These are phyloP conservation scores for Syzygium aqueum DNA, from an alignment of 345 rosid genomes.

Conservation along the genomic window DNA sequence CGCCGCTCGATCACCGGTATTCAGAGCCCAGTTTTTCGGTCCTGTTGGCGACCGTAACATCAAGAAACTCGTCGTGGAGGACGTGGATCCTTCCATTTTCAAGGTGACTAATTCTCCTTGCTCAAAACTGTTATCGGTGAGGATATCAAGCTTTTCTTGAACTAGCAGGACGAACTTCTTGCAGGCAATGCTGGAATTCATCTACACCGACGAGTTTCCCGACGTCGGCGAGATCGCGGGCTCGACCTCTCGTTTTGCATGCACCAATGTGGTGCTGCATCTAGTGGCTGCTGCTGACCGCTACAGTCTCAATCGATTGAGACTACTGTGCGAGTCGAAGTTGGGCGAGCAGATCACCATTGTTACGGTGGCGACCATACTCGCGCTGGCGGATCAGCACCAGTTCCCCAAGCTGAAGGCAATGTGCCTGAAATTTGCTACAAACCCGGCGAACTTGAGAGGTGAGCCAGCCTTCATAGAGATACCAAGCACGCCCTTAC, in stretches of 20 bases:
- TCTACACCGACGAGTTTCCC: conserved; percentile 75
- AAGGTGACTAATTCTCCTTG: conserved; percentile 39
- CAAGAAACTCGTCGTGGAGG: conserved; percentile 49
- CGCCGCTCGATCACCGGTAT: conserved; percentile 91
- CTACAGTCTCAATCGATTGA: conserved; percentile 65
- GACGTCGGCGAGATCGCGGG: conserved; percentile 63
- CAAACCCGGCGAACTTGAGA: conserved; percentile 50
- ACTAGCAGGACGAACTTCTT: neutral
- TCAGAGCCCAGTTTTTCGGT: conserved; percentile 90
- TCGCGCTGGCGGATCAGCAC: conserved; percentile 83
- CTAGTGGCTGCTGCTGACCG: conserved; percentile 79
- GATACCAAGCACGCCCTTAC: too few relatives aligned
- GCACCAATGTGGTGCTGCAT: conserved; percentile 70
- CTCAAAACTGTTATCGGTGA: neutral
- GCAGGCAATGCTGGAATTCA: conserved; percentile 21
- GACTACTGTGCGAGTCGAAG: conserved; percentile 54
- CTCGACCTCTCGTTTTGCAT: conserved; percentile 47
- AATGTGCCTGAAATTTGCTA: conserved; percentile 60
- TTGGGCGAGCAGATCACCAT: conserved; percentile 63
- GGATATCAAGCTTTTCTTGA: neutral
- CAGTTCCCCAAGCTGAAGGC: conserved; percentile 62
- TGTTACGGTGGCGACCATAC: conserved; percentile 69
- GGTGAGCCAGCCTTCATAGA: conserved; percentile 16
- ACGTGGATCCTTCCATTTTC: conserved; percentile 75
- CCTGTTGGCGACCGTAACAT: conserved; percentile 61